Evolutionary conservation across 306 rosid species (phyloP), one percentile per base, ranked within the genome.

Genomic region (Luffa acutangula): DNA sequence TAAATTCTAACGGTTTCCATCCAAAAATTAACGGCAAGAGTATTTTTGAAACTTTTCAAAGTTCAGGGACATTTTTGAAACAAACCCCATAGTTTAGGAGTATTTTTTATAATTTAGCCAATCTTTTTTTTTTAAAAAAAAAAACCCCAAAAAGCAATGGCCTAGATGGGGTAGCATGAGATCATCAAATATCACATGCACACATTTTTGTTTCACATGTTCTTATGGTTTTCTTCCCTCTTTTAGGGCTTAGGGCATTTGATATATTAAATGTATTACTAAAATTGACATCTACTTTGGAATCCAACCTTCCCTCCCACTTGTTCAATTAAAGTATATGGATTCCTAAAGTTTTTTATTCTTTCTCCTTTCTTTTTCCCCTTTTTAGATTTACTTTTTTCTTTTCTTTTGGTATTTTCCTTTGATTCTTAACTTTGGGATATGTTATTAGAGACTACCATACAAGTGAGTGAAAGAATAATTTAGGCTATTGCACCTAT

Each of bases 211-310:
- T 46, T 45, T 71, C n/a, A 71, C 41, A 46, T 71, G 75, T 20
- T 20, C 9, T 39, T 66, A 37, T 36, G 48, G 48, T 5, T 1
- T 37, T 65, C 45, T 64, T 64, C 21, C 21, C 46, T 17, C 49
- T 37, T 60, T 39, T 21, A 21, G 57, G 58, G 42, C 11, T 71
- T 72, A 72, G 25, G 54, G 43, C 11, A 14, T 48, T 73, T 73
- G 77, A 73, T 73, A 73, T 73, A 73, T 73, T 73, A 48, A 73
- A 73, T 73, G 41, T 8, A 31, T 73, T 73, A 42, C 62, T 49
- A 72, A 72, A 43, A 72, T 21, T 46, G 59, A 72, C 7, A 72
- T 46, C 54, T 20, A 51, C 76, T 46, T 45, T 43, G 57, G 76
- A 71, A 71, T 71, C 57, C 57, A 67, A 41, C 52, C 56, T 25